Conservation (phyloP, 352 stramenopile genomes). For the Phytophthora citricola region DNA sequence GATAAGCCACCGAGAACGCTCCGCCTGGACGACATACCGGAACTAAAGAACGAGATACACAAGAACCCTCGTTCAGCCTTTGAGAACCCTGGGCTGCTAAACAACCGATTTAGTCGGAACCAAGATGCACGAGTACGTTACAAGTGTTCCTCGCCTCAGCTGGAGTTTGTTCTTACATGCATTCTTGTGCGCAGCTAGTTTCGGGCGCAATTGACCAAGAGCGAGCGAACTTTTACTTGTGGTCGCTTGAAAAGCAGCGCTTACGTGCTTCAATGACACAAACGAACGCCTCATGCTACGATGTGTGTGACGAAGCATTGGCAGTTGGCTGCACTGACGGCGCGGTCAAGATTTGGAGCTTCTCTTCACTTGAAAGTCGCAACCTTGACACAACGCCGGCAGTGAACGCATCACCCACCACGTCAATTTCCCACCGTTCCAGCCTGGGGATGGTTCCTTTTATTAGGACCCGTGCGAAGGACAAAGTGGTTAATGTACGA, state of each 20-base stretch:
- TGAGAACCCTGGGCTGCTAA: conserved; percentile 71
- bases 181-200: conserved; percentile 56
- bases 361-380: conserved; percentile 63
- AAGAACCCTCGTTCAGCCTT: conserved; percentile 59
- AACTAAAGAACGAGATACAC: conserved; percentile 65
- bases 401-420: conserved; percentile 63
- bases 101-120: conserved; percentile 66
- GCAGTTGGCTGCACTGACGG: conserved; percentile 81
- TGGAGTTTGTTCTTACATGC: conserved; percentile 1
- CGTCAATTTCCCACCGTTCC: conserved; percentile 79
- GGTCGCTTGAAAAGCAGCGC: conserved; percentile 76
- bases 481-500: conserved; percentile 82
- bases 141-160: background rate
- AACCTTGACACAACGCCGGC: conserved; percentile 53
- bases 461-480: conserved; percentile 76
- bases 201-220: conserved; percentile 80
- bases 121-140: conserved; percentile 68
- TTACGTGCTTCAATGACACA: conserved; percentile 76
- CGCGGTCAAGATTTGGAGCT: conserved; percentile 86
- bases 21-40: conserved; percentile 53
- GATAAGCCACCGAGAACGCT: conserved; percentile 49
- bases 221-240: conserved; percentile 85
- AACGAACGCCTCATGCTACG: conserved; percentile 72
- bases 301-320: conserved; percentile 82
- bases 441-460: conserved; percentile 87